phyloP scores from a whole-genome alignment of 179 eudicot genomes.

The Sideroxylon spinosum region DNA sequence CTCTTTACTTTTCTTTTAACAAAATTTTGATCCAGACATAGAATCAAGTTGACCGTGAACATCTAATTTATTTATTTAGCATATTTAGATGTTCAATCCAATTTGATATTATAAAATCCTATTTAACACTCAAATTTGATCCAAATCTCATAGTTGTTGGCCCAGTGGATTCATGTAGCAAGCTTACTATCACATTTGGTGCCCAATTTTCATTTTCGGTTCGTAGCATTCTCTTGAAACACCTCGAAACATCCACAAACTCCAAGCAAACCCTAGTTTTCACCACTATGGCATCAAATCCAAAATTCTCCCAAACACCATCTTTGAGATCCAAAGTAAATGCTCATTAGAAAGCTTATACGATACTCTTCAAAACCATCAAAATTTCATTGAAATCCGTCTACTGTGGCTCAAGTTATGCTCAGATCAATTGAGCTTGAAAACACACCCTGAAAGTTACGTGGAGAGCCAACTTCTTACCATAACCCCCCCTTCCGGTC shows the following conservation, averaged over 20 bases:
- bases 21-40: no score
- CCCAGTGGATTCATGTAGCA: no score
- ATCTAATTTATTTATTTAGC: no score
- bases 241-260: slow-evolving; percentile 15
- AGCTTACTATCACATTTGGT: no score
- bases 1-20: no score
- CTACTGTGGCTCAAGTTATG: slow-evolving; percentile 32
- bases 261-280: slow-evolving; percentile 17
- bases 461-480: not conserved
- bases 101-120: no score
- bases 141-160: no score
- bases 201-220: not conserved
- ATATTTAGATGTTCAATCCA: no score
- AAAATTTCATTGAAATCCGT: slow-evolving; percentile 32
- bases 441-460: slow-evolving; percentile 47
- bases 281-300: slow-evolving; percentile 32
- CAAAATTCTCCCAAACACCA: not conserved
- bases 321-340: not conserved
- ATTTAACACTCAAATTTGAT: no score
- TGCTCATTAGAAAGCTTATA: slow-evolving; percentile 48
- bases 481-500: slow-evolving; percentile 23
- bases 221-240: not conserved
- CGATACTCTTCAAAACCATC: slow-evolving; percentile 28
- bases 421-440: slow-evolving; percentile 34
- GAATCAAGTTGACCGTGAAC: no score